Base-by-base conservation (phyloP, 345 rosid genomes). In the Euphorbia peplus region DNA sequence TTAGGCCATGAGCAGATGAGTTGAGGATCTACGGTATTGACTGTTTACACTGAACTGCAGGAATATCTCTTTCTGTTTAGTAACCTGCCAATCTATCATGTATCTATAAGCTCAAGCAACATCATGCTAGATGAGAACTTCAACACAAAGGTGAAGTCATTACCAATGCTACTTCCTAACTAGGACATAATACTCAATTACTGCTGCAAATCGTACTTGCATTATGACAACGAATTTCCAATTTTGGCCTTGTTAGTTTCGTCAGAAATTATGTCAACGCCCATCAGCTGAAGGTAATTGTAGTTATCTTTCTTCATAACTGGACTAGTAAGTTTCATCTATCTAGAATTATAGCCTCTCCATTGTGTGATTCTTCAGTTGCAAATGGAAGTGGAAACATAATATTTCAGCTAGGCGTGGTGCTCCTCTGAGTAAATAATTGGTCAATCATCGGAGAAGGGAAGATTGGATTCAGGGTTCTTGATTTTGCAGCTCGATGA, bases 71-170 rank as follows among this genome's bases (percentile, higher is more conserved):
- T 91, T 65, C 81, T 89, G 66, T 95, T 89, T 82, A 87, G 87
- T 68, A 86, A 83, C 50, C 89, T 87, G 42, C 88, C 88, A 13
- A 68, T 82, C 13, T 83, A 83, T 74, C 86, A 77, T 65, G 89
- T 91, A 67, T 89, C 97, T 67, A 68, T 95, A 73, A 91, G 75
- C 78, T 87, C 99, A 66, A 88, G 95, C 64, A 89, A 79, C 64
- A 81, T 93, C 76, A 87, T 93, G 91, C 77, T 95, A 55, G 99
- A 90, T 67, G 93, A 85, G 63, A 87, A 91, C 83, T 91, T 88
- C 78, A 90, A 78, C 0, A 89, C 95, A 19, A 93, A 91, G 90
- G 98, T 88, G 41, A 71, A 69, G 39, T 28, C 6, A 6, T n/a
- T n/a, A n/a, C n/a, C n/a, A n/a, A n/a, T n/a, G n/a, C n/a, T n/a